Evolutionary conservation across 768 basidiomycete genomes (phyloP).

Genomic region (Pholiota molesta): DNA sequence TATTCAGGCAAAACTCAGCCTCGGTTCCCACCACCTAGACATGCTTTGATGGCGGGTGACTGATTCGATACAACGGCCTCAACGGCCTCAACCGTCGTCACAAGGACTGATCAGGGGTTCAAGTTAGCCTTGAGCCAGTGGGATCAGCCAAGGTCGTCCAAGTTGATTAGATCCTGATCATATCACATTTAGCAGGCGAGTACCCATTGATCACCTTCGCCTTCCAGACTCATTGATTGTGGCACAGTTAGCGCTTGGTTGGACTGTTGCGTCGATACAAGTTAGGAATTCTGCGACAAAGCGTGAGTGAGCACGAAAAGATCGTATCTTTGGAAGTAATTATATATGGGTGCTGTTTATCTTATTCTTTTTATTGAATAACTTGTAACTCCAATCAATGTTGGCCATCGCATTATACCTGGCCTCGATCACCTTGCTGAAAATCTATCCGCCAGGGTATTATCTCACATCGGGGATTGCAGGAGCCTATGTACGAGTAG

Average conservation of each 20-base stretch:
- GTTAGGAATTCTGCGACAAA: slow-evolving; percentile 17
- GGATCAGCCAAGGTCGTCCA: slow-evolving; percentile 27
- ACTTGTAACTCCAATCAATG: too few species aligned
- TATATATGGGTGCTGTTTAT: background rate
- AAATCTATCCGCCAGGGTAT: slow-evolving; percentile 19
- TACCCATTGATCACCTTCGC: slow-evolving; percentile 21
- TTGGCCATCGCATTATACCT: slow-evolving; percentile 14
- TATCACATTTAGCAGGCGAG: slow-evolving; percentile 26
- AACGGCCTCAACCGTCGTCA: slow-evolving; percentile 34
- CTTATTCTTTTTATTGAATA: background rate
- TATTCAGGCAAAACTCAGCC: slow-evolving; percentile 17
- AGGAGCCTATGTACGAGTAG: slow-evolving; percentile 14
- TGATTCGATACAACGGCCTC: slow-evolving; percentile 29
- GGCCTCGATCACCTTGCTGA: slow-evolving; percentile 21
- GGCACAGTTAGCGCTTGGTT: slow-evolving; percentile 32
- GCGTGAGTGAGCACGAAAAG: slow-evolving; percentile 17
- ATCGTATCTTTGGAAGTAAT: slow-evolving; percentile 1
- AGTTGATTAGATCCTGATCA: slow-evolving; percentile 19
- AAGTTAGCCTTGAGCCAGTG: slow-evolving; percentile 24
- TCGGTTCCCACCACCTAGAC: slow-evolving; percentile 26
- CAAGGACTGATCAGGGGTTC: slow-evolving; percentile 38
- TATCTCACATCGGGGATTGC: slow-evolving; percentile 23
- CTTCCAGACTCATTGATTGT: slow-evolving; percentile 37
- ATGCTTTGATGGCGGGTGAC: slow-evolving; percentile 28
- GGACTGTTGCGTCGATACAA: slow-evolving; percentile 12